phyloP scores from a whole-genome alignment of 805 yeast species.

The Pichia pseudocactophila region DNA sequence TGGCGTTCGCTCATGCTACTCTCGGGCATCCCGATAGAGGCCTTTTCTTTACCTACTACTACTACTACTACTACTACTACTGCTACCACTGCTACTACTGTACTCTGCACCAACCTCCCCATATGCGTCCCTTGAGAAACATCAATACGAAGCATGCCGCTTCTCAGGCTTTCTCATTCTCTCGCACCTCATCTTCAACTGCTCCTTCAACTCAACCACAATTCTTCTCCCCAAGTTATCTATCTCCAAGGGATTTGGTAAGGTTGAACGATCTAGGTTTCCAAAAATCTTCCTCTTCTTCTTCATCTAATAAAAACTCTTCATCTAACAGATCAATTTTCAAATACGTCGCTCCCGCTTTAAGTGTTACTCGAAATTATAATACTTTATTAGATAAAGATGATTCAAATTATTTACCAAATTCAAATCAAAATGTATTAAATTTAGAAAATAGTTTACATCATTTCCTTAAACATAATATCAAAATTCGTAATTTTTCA shows the following conservation, averaged over 20 bases:
- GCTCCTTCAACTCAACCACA: constrained; percentile 19
- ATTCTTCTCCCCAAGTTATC: constrained; percentile 30
- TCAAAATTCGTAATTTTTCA: no score
- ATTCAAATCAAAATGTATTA: neutral
- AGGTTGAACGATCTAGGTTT: constrained; percentile 23
- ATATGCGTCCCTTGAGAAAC: constrained; percentile 22
- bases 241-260: constrained; percentile 22
- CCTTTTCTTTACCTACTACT: no score
- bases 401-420: constrained; percentile 6
- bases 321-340: constrained; percentile 14
- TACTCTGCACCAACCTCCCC: no score
- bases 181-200: constrained; percentile 11
- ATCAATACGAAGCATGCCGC: constrained; percentile 7
- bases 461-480: no score
- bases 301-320: constrained; percentile 12
- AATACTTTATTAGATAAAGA: constrained; percentile 21
- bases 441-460: neutral
- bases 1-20: no score
- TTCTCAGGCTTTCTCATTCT: constrained; percentile 12
- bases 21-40: no score
- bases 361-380: constrained; percentile 24
- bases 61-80: no score
- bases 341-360: constrained; percentile 19
- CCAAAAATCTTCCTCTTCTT: constrained; percentile 8
- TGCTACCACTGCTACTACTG: no score